These are phyloP conservation scores for Geosmithia flava DNA, from an alignment of 2,329 filamentous ascomycete genomes.

Conservation along the genomic window DNA sequence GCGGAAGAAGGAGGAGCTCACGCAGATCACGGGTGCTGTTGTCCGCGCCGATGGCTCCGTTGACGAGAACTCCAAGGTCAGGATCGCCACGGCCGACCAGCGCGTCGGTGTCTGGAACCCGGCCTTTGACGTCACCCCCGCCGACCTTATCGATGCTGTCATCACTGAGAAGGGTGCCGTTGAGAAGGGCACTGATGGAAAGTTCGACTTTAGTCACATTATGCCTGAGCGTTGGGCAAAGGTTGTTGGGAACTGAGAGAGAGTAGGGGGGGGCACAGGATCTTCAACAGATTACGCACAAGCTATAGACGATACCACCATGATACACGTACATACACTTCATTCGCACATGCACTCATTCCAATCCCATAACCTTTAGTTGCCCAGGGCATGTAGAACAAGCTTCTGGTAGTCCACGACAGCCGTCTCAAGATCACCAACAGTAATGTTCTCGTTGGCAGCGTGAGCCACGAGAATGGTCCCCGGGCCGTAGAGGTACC, in stretches of 20 bases:
- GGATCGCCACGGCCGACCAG: constrained; percentile 67
- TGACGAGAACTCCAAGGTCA: constrained; percentile 49
- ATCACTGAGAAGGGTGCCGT: constrained; percentile 87
- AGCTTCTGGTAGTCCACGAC: constrained; percentile 69
- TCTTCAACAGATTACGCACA: not conserved
- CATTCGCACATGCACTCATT: not conserved
- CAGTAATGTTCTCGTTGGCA: constrained; percentile 66
- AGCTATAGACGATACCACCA: not conserved
- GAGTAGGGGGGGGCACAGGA: not conserved
- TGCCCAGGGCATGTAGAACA: constrained; percentile 37
- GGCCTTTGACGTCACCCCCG: constrained; percentile 89
- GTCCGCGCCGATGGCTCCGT: constrained; percentile 51
- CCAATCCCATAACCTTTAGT: not conserved
- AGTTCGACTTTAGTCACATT: constrained; percentile 50
- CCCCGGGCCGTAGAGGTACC: constrained; percentile 56
- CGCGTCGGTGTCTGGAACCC: constrained; percentile 91
- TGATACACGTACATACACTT: not conserved
- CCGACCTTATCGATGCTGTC: constrained; percentile 79
- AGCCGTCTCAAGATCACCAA: constrained; percentile 63
- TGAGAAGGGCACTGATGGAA: constrained; percentile 59
- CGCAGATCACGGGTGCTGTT: constrained; percentile 67
- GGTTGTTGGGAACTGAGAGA: constrained; percentile 7
- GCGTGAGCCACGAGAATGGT: constrained; percentile 82
- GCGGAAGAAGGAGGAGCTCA: constrained; percentile 69
- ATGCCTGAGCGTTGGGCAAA: constrained; percentile 9